phyloP scores from a whole-genome alignment of 306 rosid genomes.

The Senna tora region DNA sequence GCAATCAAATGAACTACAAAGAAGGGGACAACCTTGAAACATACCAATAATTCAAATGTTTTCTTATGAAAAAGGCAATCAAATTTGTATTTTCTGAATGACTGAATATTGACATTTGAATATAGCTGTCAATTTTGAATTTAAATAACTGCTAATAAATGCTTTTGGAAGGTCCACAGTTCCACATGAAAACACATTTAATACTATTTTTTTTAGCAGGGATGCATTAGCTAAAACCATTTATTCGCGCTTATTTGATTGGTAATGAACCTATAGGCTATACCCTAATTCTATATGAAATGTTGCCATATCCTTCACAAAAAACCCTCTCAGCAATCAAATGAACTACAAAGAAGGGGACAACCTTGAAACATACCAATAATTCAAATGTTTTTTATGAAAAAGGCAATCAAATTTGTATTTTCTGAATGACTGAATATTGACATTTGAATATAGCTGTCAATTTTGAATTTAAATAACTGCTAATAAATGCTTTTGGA shows the following conservation, averaged over 20 bases:
- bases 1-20: conserved; percentile 30
- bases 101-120: conserved; percentile 20
- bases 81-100: neutral
- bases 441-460: conserved; percentile 14
- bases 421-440: conserved; percentile 8
- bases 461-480: conserved; percentile 22
- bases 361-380: too few species aligned
- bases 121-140: conserved; percentile 21
- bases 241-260: conserved; percentile 96
- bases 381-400: conserved; percentile 8
- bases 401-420: conserved; percentile 28
- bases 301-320: conserved; percentile 21
- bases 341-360: too few species aligned
- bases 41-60: too few species aligned
- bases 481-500: conserved; percentile 27
- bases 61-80: too few species aligned
- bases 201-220: conserved; percentile 57
- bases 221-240: conserved; percentile 96
- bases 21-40: too few species aligned
- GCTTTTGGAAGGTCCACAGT: conserved; percentile 32
- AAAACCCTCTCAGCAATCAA: conserved; percentile 30
- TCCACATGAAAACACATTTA: neutral
- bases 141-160: neutral
- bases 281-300: conserved; percentile 35
- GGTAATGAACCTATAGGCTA: conserved; percentile 60